phyloP scores from a whole-genome alignment of 805 yeast species.

The Saccharomyces paradoxus region DNA sequence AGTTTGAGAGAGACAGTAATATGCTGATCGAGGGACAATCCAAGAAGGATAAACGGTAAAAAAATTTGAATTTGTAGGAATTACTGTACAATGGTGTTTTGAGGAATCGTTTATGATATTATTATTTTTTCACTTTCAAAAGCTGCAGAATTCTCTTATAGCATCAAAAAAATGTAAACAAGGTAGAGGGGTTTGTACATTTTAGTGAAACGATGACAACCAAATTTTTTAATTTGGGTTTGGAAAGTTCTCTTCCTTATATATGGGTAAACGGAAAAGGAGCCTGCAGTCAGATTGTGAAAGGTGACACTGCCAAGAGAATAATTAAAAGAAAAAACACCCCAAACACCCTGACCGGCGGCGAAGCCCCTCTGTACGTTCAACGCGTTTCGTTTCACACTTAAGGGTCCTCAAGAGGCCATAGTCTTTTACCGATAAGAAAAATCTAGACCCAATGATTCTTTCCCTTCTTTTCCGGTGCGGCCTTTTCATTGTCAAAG shows the following conservation, averaged over 20 bases:
- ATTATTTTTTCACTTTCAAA: not conserved
- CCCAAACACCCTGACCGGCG: not conserved
- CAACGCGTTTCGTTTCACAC: not conserved
- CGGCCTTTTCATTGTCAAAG: not conserved
- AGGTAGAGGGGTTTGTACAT: too few species aligned
- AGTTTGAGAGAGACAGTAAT: not conserved
- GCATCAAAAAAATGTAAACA: not conserved
- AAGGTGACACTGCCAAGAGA: not conserved
- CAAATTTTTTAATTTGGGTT: not conserved
- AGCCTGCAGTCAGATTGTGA: not conserved
- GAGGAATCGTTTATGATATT: not conserved
- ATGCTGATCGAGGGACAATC: not conserved
- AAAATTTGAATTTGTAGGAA: not conserved
- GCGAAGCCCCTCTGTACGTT: not conserved
- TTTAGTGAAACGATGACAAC: too few species aligned
- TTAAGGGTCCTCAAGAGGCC: not conserved
- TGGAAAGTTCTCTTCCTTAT: not conserved
- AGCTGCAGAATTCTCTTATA: not conserved
- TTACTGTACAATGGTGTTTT: not conserved
- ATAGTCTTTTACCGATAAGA: not conserved
- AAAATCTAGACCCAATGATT: not conserved
- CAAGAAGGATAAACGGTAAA: not conserved
- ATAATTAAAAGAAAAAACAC: not conserved
- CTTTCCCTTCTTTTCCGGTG: not conserved
- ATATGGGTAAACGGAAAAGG: not conserved